A percentile compares a stretch with the other conserved stretches of the same genome.
phyloP scores from a whole-genome alignment of 306 rosid genomes.

The Adenanthera pavonina region DNA sequence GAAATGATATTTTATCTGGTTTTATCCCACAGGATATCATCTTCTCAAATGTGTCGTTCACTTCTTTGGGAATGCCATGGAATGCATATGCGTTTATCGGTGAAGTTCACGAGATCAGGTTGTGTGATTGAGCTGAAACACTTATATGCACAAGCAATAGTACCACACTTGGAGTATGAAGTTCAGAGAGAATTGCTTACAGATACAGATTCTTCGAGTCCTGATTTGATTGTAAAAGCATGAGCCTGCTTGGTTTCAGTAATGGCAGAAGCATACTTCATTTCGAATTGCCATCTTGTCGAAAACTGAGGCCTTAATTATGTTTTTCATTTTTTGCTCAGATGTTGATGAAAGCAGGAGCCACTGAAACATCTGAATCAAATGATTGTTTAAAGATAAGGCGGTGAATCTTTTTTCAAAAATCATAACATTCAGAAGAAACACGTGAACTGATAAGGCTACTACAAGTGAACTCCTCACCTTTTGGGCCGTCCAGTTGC shows the following conservation, averaged over 20 bases:
- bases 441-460: conserved; percentile 56
- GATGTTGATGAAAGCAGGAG: conserved; percentile 66
- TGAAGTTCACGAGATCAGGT: conserved; percentile 83
- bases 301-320: conserved; percentile 56
- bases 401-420: conserved; percentile 64
- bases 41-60: conserved; percentile 60
- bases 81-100: conserved; percentile 69
- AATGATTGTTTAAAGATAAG: conserved; percentile 52
- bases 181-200: conserved; percentile 59
- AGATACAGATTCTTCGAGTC: conserved; percentile 59
- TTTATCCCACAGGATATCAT: conserved; percentile 60
- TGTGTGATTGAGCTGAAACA: conserved; percentile 58
- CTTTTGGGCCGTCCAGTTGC: conserved; percentile 53
- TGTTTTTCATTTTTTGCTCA: conserved; percentile 55
- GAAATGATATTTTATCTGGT: conserved; percentile 70
- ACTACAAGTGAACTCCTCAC: conserved; percentile 74
- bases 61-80: conserved; percentile 71
- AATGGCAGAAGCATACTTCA: conserved; percentile 53
- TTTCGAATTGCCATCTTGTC: conserved; percentile 52
- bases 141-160: conserved; percentile 47
- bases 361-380: conserved; percentile 71
- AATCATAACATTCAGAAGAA: conserved; percentile 41
- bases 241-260: conserved; percentile 63
- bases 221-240: conserved; percentile 56
- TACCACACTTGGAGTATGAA: conserved; percentile 83